Conservation (phyloP, 23 red algal genomes). For the Gracilaria domingensis region DNA sequence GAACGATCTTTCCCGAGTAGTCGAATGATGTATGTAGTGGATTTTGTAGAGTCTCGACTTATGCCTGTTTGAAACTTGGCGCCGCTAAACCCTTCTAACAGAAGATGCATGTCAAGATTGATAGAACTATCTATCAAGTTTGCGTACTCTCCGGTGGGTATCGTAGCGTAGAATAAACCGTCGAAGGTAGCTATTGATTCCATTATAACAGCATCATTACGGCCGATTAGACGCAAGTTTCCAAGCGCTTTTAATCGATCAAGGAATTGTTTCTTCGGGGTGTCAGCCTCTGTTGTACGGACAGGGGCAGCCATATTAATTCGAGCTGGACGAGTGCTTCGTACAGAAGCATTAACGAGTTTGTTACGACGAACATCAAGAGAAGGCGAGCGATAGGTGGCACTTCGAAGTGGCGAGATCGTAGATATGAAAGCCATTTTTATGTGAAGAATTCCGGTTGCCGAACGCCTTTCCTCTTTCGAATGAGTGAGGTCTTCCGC, state of each 20-base stretch:
- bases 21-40: conserved; percentile 91
- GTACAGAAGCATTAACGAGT: neutral
- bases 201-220: conserved; percentile 84
- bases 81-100: conserved; percentile 70
- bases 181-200: conserved; percentile 88
- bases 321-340: neutral
- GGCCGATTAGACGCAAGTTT: conserved; percentile 61
- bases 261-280: conserved; percentile 80
- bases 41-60: conserved; percentile 54
- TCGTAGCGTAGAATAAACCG: conserved; percentile 87
- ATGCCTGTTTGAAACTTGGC: conserved; percentile 90
- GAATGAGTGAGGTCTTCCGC: neutral
- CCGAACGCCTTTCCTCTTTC: no score
- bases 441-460: no score
- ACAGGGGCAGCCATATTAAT: conserved; percentile 38
- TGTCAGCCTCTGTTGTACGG: conserved; percentile 60
- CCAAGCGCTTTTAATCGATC: conserved; percentile 63
- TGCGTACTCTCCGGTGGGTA: conserved; percentile 81
- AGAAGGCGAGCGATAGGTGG: no score
- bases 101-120: conserved; percentile 96
- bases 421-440: conserved; percentile 16
- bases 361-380: neutral
- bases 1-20: conserved; percentile 81
- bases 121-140: conserved; percentile 89
- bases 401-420: neutral